A percentile compares a stretch with the other conserved stretches of the same genome.
Conservation (phyloP, 768 basidiomycete genomes). For the Daedaleopsis sinensis region DNA sequence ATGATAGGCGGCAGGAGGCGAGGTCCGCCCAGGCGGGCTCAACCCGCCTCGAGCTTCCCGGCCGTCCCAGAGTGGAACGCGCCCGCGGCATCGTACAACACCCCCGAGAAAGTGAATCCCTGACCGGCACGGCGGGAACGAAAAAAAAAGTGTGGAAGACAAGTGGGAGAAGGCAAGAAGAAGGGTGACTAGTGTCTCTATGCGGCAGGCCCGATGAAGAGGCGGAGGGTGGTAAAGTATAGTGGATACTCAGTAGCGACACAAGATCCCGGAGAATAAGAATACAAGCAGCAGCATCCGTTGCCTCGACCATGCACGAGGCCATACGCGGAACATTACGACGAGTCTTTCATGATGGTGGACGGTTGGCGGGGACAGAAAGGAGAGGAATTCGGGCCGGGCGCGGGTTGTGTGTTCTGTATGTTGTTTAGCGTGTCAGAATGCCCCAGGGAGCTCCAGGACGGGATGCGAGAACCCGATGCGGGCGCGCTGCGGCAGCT, state of each 20-base stretch:
- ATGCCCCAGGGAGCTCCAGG: constrained; percentile 59
- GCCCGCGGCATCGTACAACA: constrained; percentile 21
- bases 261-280: constrained; percentile 19
- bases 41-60: constrained; percentile 20
- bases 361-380: neutral
- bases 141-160: constrained; percentile 6
- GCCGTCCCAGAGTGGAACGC: constrained; percentile 14
- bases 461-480: constrained; percentile 61
- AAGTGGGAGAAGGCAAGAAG: constrained; percentile 1
- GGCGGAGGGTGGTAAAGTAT: neutral
- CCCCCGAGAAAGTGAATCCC: constrained; percentile 17
- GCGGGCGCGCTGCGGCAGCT: constrained; percentile 53
- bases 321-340: constrained; percentile 15
- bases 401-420: neutral
- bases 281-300: constrained; percentile 24
- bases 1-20: constrained; percentile 6
- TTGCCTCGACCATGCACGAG: constrained; percentile 17
- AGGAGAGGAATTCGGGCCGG: constrained; percentile 4
- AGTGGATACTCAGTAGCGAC: constrained; percentile 6
- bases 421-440: constrained; percentile 39
- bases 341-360: neutral
- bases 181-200: constrained; percentile 10
- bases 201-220: neutral
- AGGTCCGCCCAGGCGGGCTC: constrained; percentile 15
- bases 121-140: constrained; percentile 16